Evolutionary conservation across 2,329 filamentous ascomycete species (phyloP).

Genomic region (Penicillium nordicum): DNA sequence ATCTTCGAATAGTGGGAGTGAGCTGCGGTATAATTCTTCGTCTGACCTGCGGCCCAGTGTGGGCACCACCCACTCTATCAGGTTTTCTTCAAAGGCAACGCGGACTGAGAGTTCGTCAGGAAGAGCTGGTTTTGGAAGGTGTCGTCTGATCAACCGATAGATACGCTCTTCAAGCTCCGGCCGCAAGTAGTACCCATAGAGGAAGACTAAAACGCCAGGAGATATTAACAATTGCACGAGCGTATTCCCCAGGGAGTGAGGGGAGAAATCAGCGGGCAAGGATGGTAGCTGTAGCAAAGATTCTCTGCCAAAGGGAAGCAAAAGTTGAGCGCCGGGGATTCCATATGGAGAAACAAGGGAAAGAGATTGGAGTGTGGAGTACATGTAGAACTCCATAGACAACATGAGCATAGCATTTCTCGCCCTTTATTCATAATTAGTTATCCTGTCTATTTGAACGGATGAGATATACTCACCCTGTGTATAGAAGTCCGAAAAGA

Average conservation of each 20-base stretch:
- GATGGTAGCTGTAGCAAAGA: slow-evolving; percentile 36
- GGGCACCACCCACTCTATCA: slow-evolving; percentile 44
- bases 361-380: slow-evolving; percentile 43
- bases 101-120: slow-evolving; percentile 43
- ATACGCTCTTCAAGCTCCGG: slow-evolving; percentile 39
- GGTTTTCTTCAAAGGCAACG: slow-evolving; percentile 43
- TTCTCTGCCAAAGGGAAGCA: slow-evolving; percentile 38
- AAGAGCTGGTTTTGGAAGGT: slow-evolving; percentile 40
- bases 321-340: slow-evolving; percentile 30
- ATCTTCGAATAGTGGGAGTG: slow-evolving; percentile 37
- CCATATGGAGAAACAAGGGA: slow-evolving; percentile 36
- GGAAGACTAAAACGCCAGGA: slow-evolving; percentile 36
- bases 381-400: slow-evolving; percentile 43
- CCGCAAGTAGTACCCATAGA: slow-evolving; percentile 36
- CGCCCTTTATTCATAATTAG: slow-evolving; percentile 30
- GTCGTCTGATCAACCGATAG: slow-evolving; percentile 40
- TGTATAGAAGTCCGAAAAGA: slow-evolving; percentile 28
- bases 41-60: slow-evolving; percentile 39
- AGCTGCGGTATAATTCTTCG: slow-evolving; percentile 39
- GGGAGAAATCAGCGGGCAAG: slow-evolving; percentile 29
- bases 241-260: slow-evolving; percentile 26
- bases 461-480: slow-evolving; percentile 25
- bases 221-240: slow-evolving; percentile 29
- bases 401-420: slow-evolving; percentile 36
- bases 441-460: neutral